A percentile compares a stretch with the other conserved stretches of the same genome.
These are phyloP conservation scores for Staphylotrichum longicolle DNA, from an alignment of 495 filamentous ascomycete species.

Conservation along the genomic window DNA sequence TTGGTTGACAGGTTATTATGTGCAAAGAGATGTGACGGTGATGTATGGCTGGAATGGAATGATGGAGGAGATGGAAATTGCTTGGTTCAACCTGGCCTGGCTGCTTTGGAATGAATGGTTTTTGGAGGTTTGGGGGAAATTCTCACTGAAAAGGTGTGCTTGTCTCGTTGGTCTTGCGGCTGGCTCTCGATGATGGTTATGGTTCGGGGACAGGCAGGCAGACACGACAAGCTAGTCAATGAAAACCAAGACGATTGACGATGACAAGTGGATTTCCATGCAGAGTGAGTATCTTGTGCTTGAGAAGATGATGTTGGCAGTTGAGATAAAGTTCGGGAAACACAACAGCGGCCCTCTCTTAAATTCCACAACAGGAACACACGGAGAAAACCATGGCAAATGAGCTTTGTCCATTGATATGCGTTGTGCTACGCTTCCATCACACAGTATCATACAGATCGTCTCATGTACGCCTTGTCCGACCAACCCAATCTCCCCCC, in stretches of 20 bases:
- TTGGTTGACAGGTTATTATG: neutral
- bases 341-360: too few species aligned
- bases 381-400: too few species aligned
- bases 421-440: too few species aligned
- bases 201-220: neutral
- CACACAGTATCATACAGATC: too few species aligned
- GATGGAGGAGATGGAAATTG: neutral
- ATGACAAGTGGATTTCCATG: too few species aligned
- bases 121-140: neutral
- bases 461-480: neutral
- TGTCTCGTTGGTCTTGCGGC: neutral
- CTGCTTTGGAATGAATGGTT: neutral
- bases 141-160: neutral
- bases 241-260: constrained; percentile 20
- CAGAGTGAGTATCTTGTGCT: too few species aligned
- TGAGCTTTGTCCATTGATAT: too few species aligned
- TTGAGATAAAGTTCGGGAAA: too few species aligned
- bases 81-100: neutral
- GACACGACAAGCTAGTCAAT: constrained; percentile 12
- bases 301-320: too few species aligned
- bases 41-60: constrained; percentile 5
- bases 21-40: neutral
- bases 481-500: neutral
- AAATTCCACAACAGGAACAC: too few species aligned
- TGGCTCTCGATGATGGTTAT: neutral